Evolutionary conservation across 106 monocot genomes (phyloP).

Genomic region (Allium sativum): DNA sequence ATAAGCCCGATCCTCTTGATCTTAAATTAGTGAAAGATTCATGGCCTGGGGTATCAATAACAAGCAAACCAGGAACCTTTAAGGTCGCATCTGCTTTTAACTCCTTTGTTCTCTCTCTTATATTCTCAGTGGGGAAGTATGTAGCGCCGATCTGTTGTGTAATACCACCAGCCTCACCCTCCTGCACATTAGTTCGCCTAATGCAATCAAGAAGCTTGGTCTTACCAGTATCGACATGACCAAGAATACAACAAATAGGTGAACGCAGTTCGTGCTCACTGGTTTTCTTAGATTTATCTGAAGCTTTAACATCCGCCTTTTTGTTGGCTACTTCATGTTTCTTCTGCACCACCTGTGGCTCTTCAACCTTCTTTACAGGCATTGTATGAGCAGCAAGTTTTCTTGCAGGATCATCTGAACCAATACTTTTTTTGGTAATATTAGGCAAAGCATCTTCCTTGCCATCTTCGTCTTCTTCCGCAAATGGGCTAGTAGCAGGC

Average conservation of each 20-base stretch:
- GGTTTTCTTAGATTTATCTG: conserved; percentile 25
- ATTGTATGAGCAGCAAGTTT: conserved; percentile 16
- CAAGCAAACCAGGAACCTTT: conserved; percentile 91
- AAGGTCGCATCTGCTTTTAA: conserved; percentile 89
- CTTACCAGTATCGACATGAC: conserved; percentile 98
- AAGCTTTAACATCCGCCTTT: conserved; percentile 14
- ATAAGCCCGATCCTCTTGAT: conserved; percentile 94
- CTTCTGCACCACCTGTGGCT: conserved; percentile 14
- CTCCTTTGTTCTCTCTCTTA: conserved; percentile 93
- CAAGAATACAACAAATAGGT: conserved; percentile 98
- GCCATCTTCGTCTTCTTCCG: conserved; percentile 62
- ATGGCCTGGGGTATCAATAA: conserved; percentile 98
- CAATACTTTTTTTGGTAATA: conserved; percentile 19
- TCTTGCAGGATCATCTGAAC: conserved; percentile 24
- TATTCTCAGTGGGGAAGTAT: conserved; percentile 91
- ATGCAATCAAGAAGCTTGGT: conserved; percentile 96
- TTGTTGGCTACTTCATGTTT: conserved; percentile 27
- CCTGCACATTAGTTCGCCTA: conserved; percentile 87
- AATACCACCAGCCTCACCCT: conserved; percentile 96
- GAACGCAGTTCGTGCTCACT: conserved; percentile 53
- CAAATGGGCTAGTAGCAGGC: conserved; percentile 56
- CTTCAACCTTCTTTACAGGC: conserved; percentile 17
- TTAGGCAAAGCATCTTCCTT: conserved; percentile 16
- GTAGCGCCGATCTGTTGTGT: conserved; percentile 99
- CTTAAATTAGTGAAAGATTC: conserved; percentile 89